phyloP scores from a whole-genome alignment of 129 eudicot species.

The Tanacetum coccineum region DNA sequence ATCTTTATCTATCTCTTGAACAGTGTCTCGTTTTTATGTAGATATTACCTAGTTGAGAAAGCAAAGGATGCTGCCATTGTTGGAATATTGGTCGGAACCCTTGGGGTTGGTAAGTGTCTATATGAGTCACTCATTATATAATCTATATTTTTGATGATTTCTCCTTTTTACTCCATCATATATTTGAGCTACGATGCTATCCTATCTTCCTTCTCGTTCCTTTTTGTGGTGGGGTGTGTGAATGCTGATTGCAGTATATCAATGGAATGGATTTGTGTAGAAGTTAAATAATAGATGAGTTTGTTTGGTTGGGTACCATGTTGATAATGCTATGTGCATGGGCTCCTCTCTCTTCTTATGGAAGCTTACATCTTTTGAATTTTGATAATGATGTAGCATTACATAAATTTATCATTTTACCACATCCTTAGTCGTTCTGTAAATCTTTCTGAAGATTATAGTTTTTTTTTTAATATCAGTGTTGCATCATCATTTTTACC shows the following conservation, averaged over 20 bases:
- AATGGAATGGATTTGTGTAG: not conserved
- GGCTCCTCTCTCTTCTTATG: too few relatives aligned
- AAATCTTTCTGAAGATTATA: too few relatives aligned
- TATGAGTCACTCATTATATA: not conserved
- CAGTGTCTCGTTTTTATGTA: slow-evolving; percentile 26
- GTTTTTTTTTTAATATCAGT: too few relatives aligned
- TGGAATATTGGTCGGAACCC: slow-evolving; percentile 96
- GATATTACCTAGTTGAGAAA: slow-evolving; percentile 92
- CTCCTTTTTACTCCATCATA: too few relatives aligned
- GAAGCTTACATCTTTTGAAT: not conserved
- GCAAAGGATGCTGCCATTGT: slow-evolving; percentile 96
- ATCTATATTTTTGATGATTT: not conserved
- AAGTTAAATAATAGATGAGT: not conserved
- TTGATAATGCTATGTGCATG: too few relatives aligned
- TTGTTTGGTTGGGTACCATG: not conserved
- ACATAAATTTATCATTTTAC: not conserved
- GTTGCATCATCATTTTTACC: not conserved
- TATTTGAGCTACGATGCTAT: too few relatives aligned
- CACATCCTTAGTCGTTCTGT: too few relatives aligned
- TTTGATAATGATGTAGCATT: not conserved
- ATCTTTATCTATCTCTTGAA: not conserved
- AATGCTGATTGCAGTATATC: too few relatives aligned
- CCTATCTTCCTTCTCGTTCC: too few relatives aligned
- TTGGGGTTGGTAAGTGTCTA: slow-evolving; percentile 75
- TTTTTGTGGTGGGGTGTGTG: too few relatives aligned